Conservation (phyloP, 805 yeast species). For the Pichia eremophila region DNA sequence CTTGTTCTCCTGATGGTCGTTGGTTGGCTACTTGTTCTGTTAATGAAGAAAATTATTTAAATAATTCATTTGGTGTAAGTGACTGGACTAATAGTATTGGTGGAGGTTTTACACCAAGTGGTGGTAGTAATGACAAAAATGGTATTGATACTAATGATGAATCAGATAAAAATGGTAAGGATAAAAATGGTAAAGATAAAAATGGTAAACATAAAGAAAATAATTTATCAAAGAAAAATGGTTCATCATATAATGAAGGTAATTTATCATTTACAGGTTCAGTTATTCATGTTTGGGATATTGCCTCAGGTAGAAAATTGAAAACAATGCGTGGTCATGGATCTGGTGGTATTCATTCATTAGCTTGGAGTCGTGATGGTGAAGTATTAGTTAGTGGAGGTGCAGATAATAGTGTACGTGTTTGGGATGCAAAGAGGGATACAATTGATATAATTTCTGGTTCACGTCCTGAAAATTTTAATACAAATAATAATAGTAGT, state of each 20-base stretch:
- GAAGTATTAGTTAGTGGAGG: conserved; percentile 85
- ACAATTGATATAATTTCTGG: conserved; percentile 44
- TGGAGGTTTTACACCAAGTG: conserved; percentile 8
- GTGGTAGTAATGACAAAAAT: background rate
- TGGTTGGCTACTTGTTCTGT: conserved; percentile 70
- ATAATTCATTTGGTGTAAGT: conserved; percentile 7
- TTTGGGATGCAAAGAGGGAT: conserved; percentile 89
- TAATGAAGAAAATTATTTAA: conserved; percentile 7
- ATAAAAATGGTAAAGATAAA: background rate
- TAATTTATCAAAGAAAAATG: too few relatives aligned
- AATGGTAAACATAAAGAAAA: too few relatives aligned
- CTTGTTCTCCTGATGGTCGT: conserved; percentile 94
- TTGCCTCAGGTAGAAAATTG: conserved; percentile 79
- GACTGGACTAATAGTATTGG: conserved; percentile 6
- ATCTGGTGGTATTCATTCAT: conserved; percentile 70
- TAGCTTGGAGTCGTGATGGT: conserved; percentile 81
- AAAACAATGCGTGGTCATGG: conserved; percentile 96
- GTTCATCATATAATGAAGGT: background rate
- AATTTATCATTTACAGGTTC: conserved; percentile 26
- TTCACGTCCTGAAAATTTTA: conserved; percentile 44
- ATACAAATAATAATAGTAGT: background rate
- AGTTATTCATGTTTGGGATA: conserved; percentile 84
- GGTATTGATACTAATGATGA: conserved; percentile 61
- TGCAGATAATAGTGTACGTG: conserved; percentile 85
- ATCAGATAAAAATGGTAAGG: conserved; percentile 4